Base-by-base conservation (phyloP, 148 eudicot genomes). In the Chenopodium suecicum region DNA sequence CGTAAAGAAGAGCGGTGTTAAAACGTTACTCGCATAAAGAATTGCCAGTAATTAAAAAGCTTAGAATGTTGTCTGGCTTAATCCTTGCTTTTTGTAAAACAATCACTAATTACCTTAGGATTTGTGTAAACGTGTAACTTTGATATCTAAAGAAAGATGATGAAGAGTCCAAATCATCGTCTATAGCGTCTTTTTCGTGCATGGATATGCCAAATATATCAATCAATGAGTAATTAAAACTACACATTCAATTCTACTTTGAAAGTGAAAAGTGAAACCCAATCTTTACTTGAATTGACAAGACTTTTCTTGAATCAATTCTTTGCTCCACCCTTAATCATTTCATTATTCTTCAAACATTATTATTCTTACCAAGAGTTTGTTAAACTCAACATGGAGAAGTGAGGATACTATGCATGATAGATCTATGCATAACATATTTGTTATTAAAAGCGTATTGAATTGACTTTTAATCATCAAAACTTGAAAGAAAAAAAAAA, bases 191-290 rank as follows among this genome's bases (percentile, higher is more conserved):
- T 20, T 2, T 2, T 46, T 20, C 76, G 48, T 73, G 76, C 31
- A 73, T 47, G 60, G 17, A 41, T 46, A 48, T n/a, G 20, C 58
- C 13, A 47, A 73, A 65, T 23, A 65, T 25, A 65, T 11, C 9
- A 22, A 31, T 1, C 9, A 22, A 31, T 6, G n/a, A 70, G 48
- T 70, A 73, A 73, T 41, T 41, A 73, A n/a, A 17, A 34, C 32
- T 31, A 31, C 50, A 23, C 48, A 11, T 19, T 72, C 46, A 22
- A 2, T 50, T 50, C 54, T 48, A 6, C 50, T 48, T 48, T 48
- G 52, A 50, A 50, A 50, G 54, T 50, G 75, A 46, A 69, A 68
- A 72, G 74, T 70, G 74, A 70, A 70, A 17, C 9, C 48, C 50
- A 19, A 7, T 70, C 29, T 22, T 72, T 37, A 10, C 4, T 44